Base-by-base conservation (phyloP, 2,329 filamentous ascomycete genomes). In the Fusarium continuum region DNA sequence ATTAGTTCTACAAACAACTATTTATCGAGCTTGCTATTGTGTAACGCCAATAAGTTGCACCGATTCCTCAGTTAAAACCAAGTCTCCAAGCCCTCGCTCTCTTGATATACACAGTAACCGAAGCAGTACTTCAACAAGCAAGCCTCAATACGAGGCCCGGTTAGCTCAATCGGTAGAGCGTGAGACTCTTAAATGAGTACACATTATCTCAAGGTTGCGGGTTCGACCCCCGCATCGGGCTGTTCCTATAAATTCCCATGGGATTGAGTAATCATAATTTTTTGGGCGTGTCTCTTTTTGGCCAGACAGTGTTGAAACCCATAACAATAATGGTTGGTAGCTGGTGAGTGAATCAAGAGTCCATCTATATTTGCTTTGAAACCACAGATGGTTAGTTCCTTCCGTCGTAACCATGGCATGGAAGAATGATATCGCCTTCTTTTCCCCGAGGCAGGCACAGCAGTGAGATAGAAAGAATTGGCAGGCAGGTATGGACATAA, bases 181-280 rank as follows among this genome's bases (percentile, higher is more conserved):
- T 88, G 82, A 87, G 86, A 88, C 86, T 88, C 86, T 85, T 84
- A 84, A 35, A 35, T 32, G 65, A 69, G 65, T 67, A 63, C 66
- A 64, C 53, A 58, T 36, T 4, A 82, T 82, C 81, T 83, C 79
- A 82, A 83, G 80, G 80, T 78, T 83, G 80, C 79, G 80, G 81
- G 83, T 85, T 83, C 80, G 80, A 82, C 74, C 76, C 75, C 76
- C 76, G 74, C 75, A 74, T 77, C 70, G 75, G 76, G 75, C 75
- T 77, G 25, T 58, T 62, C 44, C 44, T 44, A 62, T 53, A 53
- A 17, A 49, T 47, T 45, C 45, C 41, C 32, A 26, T 32, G 35
- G 55, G 41, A 52, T 64, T 48, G 55, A 59, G 55, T 36, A 49
- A 56, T 55, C 44, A 19, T 38, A 4, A 23, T 9, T 28, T 38